Base-by-base conservation (phyloP, 805 yeast genomes). In the Candida quercuum region DNA sequence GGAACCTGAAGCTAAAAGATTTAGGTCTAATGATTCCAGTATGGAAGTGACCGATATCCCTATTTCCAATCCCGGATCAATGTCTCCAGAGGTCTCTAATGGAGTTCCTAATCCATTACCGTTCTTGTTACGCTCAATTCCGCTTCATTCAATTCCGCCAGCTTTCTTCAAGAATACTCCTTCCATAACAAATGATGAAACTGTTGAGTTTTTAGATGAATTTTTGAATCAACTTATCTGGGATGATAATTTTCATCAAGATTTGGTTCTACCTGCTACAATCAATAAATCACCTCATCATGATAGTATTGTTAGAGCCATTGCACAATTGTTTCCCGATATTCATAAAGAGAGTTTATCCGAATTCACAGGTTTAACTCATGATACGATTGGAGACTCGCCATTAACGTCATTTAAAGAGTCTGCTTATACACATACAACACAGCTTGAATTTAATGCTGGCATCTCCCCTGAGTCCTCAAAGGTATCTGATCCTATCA, bases 31-130 rank as follows among this genome's bases (percentile, higher is more conserved):
- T 10, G 32, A 41, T 10, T 41, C 46, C 17, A n/a, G 33, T 3
- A 18, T 25, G 6, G 37, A 35, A 9, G 43, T 37, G 3, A 11
- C 32, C 4, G 18, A 22, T 1, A 15, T 13, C 6, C 15, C 43
- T 3, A 41, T 33, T 20, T 9, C 32, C 11, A 29, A 30, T 3
- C 8, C 28, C 9, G 44, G 40, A 3, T 33, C 42, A 2, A 9
- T 33, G 12, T 37, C 46, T 5, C 38, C 48, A 4, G 35, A 34
- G 19, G 56, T 64, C 45, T 66, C 64, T 19, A 66, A 53, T 30
- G 74, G 69, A 36, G 72, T 66, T 31, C 71, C 85, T 6, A 82
- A 80, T 45, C 79, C 80, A 59, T 56, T 83, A 24, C 89, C 88
- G 2, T 76, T 84, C 57, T 65, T 84, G 10, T 57, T 84, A 20